Percentiles rank a stretch among this genome's conserved stretches.
These are phyloP conservation scores for Beta corolliflora DNA, from an alignment of 179 eudicot genomes.

Conservation along the genomic window DNA sequence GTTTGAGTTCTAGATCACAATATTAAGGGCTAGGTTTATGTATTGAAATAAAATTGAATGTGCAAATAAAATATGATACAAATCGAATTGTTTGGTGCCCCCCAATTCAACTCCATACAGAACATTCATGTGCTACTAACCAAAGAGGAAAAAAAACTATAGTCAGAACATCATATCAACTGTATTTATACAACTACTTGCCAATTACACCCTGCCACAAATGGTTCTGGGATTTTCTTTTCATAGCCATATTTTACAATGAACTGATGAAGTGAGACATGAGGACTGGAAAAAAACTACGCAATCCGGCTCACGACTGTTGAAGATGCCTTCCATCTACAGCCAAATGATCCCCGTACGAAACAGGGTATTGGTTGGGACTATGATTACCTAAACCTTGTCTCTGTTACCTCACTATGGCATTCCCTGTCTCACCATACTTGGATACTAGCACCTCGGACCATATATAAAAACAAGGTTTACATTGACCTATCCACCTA, in stretches of 20 bases:
- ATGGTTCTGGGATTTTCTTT: constrained; percentile 4
- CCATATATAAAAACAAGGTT: constrained; percentile 15
- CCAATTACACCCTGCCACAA: neutral
- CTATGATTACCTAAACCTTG: constrained; percentile 15
- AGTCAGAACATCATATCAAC: constrained; percentile 5
- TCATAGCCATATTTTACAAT: constrained; percentile 13
- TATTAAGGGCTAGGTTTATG: neutral
- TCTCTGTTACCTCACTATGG: constrained; percentile 14
- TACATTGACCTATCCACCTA: constrained; percentile 26
- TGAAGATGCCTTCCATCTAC: constrained; percentile 1
- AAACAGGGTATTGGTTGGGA: neutral
- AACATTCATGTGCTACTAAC: neutral
- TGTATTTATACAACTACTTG: constrained; percentile 1
- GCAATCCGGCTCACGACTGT: neutral
- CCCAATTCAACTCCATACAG: neutral
- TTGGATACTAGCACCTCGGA: constrained; percentile 7
- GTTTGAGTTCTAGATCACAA: too few species aligned
- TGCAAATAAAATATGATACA: neutral
- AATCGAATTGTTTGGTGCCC: neutral
- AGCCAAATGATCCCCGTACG: neutral
- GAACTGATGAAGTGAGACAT: neutral
- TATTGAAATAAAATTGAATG: neutral
- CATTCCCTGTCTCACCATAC: constrained; percentile 2
- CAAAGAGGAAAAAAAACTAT: neutral
- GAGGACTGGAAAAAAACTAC: neutral